A percentile compares a stretch with the other conserved stretches of the same genome.
These are phyloP conservation scores for Agrocybe praecox DNA, from an alignment of 768 basidiomycete genomes.

Conservation along the genomic window DNA sequence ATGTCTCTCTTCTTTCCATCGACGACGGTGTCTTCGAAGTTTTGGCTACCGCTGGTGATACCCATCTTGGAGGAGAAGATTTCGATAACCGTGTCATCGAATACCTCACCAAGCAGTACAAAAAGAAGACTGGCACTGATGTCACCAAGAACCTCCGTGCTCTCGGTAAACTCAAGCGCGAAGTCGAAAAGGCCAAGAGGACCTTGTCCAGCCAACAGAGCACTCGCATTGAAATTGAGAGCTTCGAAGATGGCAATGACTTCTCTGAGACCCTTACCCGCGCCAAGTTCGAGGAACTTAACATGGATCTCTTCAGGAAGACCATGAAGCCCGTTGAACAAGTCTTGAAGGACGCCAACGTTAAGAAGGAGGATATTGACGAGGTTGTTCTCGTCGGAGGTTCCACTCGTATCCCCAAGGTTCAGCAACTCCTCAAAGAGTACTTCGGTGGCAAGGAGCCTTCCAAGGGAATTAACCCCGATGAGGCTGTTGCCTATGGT, in stretches of 20 bases:
- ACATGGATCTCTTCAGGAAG: conserved; percentile 99
- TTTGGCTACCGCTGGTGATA: conserved; percentile 90
- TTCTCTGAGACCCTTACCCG: conserved; percentile 96
- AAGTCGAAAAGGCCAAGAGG: conserved; percentile 95
- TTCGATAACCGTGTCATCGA: conserved; percentile 95
- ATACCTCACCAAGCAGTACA: conserved; percentile 86
- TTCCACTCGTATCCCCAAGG: conserved; percentile 99
- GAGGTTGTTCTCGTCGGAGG: conserved; percentile 96
- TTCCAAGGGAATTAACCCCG: conserved; percentile 98
- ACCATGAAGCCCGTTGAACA: conserved; percentile 99
- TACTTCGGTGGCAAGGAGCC: conserved; percentile 97
- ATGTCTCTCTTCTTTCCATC: conserved; percentile 94
- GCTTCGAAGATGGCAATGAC: conserved; percentile 95
- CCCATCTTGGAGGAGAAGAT: conserved; percentile 94
- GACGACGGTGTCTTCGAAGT: conserved; percentile 94
- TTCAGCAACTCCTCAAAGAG: conserved; percentile 97
- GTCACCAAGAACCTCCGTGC: conserved; percentile 79
- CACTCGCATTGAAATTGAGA: conserved; percentile 93
- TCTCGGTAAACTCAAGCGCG: conserved; percentile 89
- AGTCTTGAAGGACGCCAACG: conserved; percentile 95
- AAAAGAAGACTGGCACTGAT: conserved; percentile 90
- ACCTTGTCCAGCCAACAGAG: conserved; percentile 89
- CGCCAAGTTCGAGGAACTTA: conserved; percentile 98
- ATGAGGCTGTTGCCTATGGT: conserved; percentile 99
- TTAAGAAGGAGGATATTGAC: conserved; percentile 97